Base-by-base conservation (phyloP, 148 eudicot species). In the Polygonum maritimum region DNA sequence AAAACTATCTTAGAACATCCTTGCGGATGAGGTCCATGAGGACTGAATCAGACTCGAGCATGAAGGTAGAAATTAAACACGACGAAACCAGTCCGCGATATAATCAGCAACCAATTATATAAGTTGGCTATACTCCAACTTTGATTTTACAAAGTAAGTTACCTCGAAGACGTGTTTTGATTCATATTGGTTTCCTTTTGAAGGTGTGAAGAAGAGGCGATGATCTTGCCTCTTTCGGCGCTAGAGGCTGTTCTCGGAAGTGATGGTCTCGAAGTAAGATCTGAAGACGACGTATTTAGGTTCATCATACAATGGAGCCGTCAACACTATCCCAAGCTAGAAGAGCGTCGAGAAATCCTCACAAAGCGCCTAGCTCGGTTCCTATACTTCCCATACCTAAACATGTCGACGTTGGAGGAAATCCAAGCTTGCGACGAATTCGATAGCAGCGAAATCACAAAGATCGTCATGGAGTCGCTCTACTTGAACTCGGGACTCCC, bases 331-430 rank as follows among this genome's bases (percentile, higher is more conserved):
- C 93, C 91, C n/a, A 85, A 84, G 76, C 78, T 83, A 3, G 93
- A 92, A 80, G 96, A 92, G 73, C 87, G 97, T 4, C 86, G 90
- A 12, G 96, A 92, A 76, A 83, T 92, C 75, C 81, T 92, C 8
- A 89, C 86, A 36, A 69, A 90, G 15, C 90, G 89, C 21, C 87
- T 90, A 39, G 89, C 87, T 16, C 87, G 87, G 48, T 83, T 74
- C 69, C 87, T 92, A 45, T 93, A 93, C 74, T 92, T 90, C 78
- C 97, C 97, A 22, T 85, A 86, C 84, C 83, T 90, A 93, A 84
- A 88, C 41, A 89, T 88, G 76, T 83, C 95, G 35, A 90, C 19
- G 57, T 1, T 16, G 21, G 7, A 5, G 7, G n/a, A 16, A 52
- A 52, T 52, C 57, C n/a, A 52, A 3, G 1, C 1, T 15, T 15